Base-by-base conservation (phyloP, 805 yeast species). In the Metschnikowia henanensis region DNA sequence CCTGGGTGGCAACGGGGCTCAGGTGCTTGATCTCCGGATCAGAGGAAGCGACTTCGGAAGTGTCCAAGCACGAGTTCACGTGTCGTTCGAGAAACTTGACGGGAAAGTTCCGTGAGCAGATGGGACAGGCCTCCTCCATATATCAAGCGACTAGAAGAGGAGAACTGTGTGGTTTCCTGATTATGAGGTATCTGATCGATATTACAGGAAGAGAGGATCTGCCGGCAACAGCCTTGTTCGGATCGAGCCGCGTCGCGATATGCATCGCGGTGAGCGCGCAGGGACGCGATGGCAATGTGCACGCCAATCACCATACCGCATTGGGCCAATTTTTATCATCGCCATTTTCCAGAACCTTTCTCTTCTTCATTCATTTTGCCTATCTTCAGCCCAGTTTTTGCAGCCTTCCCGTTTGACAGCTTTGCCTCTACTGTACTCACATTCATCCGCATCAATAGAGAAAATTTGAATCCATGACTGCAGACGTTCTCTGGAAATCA, bases 11-110 rank as follows among this genome's bases (percentile, higher is more conserved):
- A 15, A 28, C 41, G 20, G 38, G 39, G 35, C 40, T 41, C 47
- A 18, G 32, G 30, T 30, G 38, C 39, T 12, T 38, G 30, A 30
- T 12, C n/a, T 37, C 36, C 3, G 19, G 13, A 19, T 34, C 32
- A 3, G 46, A 15, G 15, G 34, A 12, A 8, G n/a, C 40, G 15
- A 18, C 40, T 22, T 60, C 68, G 16, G 53, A 60, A 5, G 55
- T 53, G 43, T 71, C 76, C 41, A 71, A 57, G 43, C 76, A 71
- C 13, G 55, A 40, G 41, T 71, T 71, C 12, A 70, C 76, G 42
- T 71, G 76, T 18, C 65, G 52, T 49, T 70, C 75, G 6, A 70
- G 55, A 16, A 61, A 52, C 5, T 42, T 42, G 5, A 41, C 41
- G 3, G 61, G 53, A 25, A 68, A 57, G 5, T 19, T 23, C 42